These are phyloP conservation scores for Ophiobolus disseminans DNA, from an alignment of 2,329 filamentous ascomycete genomes.

Conservation along the genomic window DNA sequence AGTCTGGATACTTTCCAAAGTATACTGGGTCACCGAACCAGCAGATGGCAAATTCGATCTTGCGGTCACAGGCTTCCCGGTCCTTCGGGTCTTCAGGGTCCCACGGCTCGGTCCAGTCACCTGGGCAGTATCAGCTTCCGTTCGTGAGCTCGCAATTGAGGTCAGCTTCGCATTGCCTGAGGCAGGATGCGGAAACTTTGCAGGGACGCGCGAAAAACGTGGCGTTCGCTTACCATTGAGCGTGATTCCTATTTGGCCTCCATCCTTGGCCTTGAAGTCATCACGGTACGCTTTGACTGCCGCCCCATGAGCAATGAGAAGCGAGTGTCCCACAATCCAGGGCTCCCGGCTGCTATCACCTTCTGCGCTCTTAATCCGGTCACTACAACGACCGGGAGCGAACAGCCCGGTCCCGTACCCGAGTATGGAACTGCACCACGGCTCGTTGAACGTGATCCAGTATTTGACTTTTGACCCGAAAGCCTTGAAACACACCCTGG, in stretches of 20 bases:
- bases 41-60: slow-evolving; percentile 84
- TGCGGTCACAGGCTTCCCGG: slow-evolving; percentile 77
- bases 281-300: slow-evolving; percentile 84
- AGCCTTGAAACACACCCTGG: slow-evolving; percentile 75
- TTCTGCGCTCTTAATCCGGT: slow-evolving; percentile 71
- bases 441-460: slow-evolving; percentile 93
- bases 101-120: slow-evolving; percentile 83
- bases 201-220: slow-evolving; percentile 18
- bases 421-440: slow-evolving; percentile 82
- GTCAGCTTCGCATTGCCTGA: slow-evolving; percentile 12
- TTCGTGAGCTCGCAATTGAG: slow-evolving; percentile 5
- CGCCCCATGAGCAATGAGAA: slow-evolving; percentile 79
- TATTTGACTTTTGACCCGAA: slow-evolving; percentile 78
- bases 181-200: slow-evolving; percentile 24
- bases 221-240: slow-evolving; percentile 69
- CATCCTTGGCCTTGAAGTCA: slow-evolving; percentile 75
- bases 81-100: slow-evolving; percentile 77
- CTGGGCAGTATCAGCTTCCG: slow-evolving; percentile 47
- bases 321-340: slow-evolving; percentile 82
- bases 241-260: slow-evolving; percentile 85
- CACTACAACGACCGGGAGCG: slow-evolving; percentile 81
- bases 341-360: slow-evolving; percentile 80
- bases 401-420: slow-evolving; percentile 80
- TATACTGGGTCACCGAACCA: slow-evolving; percentile 93
- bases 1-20: slow-evolving; percentile 81